Conservation (phyloP, 306 rosid genomes). For the Dryas alaskensis region DNA sequence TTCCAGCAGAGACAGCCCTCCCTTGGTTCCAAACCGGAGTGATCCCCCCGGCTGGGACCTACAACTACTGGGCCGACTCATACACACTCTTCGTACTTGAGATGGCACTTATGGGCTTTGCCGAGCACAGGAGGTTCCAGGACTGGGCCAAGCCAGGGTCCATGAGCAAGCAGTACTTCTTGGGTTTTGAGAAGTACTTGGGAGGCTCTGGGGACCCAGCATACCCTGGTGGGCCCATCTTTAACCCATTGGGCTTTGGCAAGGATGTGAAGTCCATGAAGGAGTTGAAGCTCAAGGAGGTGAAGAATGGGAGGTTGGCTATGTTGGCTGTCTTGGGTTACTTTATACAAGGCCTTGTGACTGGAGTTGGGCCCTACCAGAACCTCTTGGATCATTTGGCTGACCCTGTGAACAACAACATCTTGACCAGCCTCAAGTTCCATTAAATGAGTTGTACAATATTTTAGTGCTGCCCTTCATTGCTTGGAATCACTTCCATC, state of each 20-base stretch:
- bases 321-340: constrained; percentile 93
- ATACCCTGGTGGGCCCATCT: constrained; percentile 91
- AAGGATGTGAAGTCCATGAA: constrained; percentile 82
- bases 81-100: constrained; percentile 82
- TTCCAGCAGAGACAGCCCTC: constrained; percentile 87
- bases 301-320: constrained; percentile 93
- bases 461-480: constrained; percentile 14
- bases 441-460: constrained; percentile 36
- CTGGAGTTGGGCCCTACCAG: constrained; percentile 93
- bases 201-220: constrained; percentile 85
- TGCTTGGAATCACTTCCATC: constrained; percentile 21
- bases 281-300: constrained; percentile 88
- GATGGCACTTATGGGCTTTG: constrained; percentile 88
- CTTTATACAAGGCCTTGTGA: constrained; percentile 71
- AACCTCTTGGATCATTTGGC: constrained; percentile 88
- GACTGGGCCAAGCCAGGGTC: constrained; percentile 89
- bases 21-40: constrained; percentile 97
- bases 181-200: constrained; percentile 71
- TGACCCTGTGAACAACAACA: constrained; percentile 84
- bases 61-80: constrained; percentile 87
- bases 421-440: constrained; percentile 93
- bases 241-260: constrained; percentile 92
- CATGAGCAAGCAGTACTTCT: constrained; percentile 80
- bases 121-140: constrained; percentile 89
- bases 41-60: constrained; percentile 88